These are phyloP conservation scores for Pichia nanzhaoensis DNA, from an alignment of 805 yeast species.

Conservation along the genomic window DNA sequence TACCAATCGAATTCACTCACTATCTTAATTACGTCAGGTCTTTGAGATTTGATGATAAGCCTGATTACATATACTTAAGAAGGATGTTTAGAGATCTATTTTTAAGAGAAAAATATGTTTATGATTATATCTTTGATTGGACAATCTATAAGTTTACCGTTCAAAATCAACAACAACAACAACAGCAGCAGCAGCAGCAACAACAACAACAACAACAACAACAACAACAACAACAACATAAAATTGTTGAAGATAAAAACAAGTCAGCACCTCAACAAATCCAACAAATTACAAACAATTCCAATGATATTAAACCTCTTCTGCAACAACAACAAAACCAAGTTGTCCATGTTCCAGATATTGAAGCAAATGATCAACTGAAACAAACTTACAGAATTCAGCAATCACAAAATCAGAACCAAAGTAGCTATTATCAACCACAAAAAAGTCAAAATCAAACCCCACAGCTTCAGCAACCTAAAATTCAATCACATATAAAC, in stretches of 20 bases:
- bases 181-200: slow-evolving; percentile 22
- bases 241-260: slow-evolving; percentile 16
- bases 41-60: slow-evolving; percentile 90
- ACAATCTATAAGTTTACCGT: slow-evolving; percentile 75
- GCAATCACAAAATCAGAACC: slow-evolving; percentile 17
- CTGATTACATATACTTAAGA: slow-evolving; percentile 86
- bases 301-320: slow-evolving; percentile 22
- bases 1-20: slow-evolving; percentile 84
- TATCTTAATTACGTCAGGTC: slow-evolving; percentile 86
- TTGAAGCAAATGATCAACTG: slow-evolving; percentile 16
- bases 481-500: slow-evolving; percentile 11
- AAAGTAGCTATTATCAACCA: slow-evolving; percentile 17
- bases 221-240: slow-evolving; percentile 19
- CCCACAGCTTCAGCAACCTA: slow-evolving; percentile 24
- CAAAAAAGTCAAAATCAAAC: slow-evolving; percentile 18
- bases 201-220: slow-evolving; percentile 29
- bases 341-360: slow-evolving; percentile 29
- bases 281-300: slow-evolving; percentile 4
- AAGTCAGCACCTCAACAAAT: slow-evolving; percentile 7
- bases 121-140: slow-evolving; percentile 97
- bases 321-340: slow-evolving; percentile 28
- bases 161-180: slow-evolving; percentile 39
- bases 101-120: slow-evolving; percentile 78
- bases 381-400: slow-evolving; percentile 13
- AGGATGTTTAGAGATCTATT: slow-evolving; percentile 85